Base-by-base conservation (phyloP, 2,329 filamentous ascomycete species). In the Hymenoscyphus fructigenus region DNA sequence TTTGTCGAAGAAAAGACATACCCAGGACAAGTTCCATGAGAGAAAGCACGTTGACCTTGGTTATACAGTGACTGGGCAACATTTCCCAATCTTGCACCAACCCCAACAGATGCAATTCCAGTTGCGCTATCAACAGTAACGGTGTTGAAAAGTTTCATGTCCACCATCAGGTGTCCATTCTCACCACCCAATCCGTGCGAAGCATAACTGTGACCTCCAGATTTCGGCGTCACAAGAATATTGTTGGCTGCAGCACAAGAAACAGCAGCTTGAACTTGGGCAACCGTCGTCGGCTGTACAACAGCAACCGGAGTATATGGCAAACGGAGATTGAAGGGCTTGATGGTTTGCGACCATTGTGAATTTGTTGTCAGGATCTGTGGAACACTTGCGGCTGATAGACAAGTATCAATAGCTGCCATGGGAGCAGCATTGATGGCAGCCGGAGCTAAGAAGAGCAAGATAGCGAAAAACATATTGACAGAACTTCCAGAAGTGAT, bases 131-230 rank as follows among this genome's bases (percentile, higher is more conserved):
- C 79, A 76, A 88, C 83, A n/a, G 72, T 76, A 69, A 88, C 84
- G 34, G 79, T 69, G 58, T 84, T 78, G 41, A 88, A 77, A 38
- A 84, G 80, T 61, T 78, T 74, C 65, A 88, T 75, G 70, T 88
- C 85, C 67, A 88, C 78, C 64, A 83, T 79, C 15, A 88, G 75
- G 15, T 76, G 79, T 20, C 84, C 84, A 68, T 85, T 78, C 9
- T 77, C 76, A 15, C 85, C 85, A 0, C 84, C 83, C 0, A 68
- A 53, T 1, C 65, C 63, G 61, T 70, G 82, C 28, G 82, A 83
- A 0, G 76, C 84, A 72, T 84, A 86, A 50, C 79, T 82, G 71
- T 86, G 84, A 0, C 84, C 84, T 15, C 84, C 84, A 32, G 79
- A 79, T 66, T 80, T 82, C 1, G 83, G 77, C 38, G 82, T 81